Evolutionary conservation across 1,284 basidiomycete species (phyloP), one percentile per base, ranked within the genome.

Genomic region (Trametes versicolor): DNA sequence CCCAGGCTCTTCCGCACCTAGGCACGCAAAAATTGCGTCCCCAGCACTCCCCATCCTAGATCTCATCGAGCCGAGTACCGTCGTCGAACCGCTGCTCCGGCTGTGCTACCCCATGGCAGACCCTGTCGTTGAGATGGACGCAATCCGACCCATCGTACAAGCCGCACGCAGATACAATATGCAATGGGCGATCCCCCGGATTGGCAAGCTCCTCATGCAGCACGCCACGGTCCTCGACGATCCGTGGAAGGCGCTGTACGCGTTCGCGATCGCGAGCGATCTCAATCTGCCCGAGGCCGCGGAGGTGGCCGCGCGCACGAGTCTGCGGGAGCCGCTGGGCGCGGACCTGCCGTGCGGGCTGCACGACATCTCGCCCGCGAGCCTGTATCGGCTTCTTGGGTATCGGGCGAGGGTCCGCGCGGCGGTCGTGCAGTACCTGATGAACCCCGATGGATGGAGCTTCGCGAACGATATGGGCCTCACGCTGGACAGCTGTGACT

Each of bases 131-230:
- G 15, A 15, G 23, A 29, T 34, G 25, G 8, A 37, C 43, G 50
- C 55, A 13, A 50, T 67, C n/a, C 67, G 55, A 17, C 70, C 70
- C 52, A 8, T 54, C 21, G n/a, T 54, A 12, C 15, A 21, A 19
- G 29, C 75, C 0, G 77, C 76, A 8, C 55, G 71, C 15, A 82
- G 81, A 55, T 80, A 82, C 36, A 69, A 70, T 15, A 80, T 81
- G 76, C 74, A 78, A 52, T 29, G 60, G 36, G 60, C 52, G 6
- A n/a, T 62, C 10, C 39, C 48, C 2, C 29, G 39, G 13, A 34
- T 58, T 13, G 50, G 37, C n/a, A 21, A 73, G 70, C 15, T 70
- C 37, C 43, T 71, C 2, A 52, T 71, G 3, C 34, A 15, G 17
- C n/a, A 2, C 0, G 64, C 60, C 1, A 72, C 78, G 52, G n/a